Conservation (phyloP, 2,329 filamentous ascomycete genomes). For the Paecilomyces fulvus region DNA sequence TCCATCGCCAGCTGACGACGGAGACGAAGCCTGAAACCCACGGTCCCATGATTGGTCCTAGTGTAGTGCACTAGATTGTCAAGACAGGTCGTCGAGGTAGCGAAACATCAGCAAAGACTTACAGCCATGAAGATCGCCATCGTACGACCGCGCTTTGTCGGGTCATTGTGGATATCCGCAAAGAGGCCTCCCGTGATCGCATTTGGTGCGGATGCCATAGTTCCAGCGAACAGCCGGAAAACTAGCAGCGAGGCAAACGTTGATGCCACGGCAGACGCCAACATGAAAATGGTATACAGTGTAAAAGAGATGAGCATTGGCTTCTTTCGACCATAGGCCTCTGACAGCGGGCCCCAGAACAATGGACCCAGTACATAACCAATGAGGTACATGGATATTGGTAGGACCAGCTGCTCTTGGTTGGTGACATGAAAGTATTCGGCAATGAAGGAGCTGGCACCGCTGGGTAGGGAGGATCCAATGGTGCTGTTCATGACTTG, state of each 20-base stretch:
- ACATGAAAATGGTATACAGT: constrained; percentile 33
- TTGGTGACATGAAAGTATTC: constrained; percentile 26
- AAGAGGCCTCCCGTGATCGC: constrained; percentile 39
- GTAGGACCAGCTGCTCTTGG: constrained; percentile 26
- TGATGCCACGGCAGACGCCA: constrained; percentile 36
- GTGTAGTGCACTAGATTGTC: constrained; percentile 23
- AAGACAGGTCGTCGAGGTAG: neutral
- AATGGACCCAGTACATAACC: constrained; percentile 37
- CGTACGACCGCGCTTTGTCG: constrained; percentile 31
- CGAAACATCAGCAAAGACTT: constrained; percentile 5
- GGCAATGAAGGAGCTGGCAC: constrained; percentile 29
- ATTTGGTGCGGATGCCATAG: constrained; percentile 37
- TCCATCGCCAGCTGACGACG: constrained; percentile 38
- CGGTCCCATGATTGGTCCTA: constrained; percentile 37
- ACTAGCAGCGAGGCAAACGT: constrained; percentile 34
- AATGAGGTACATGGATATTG: constrained; percentile 33
- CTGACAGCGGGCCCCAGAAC: constrained; percentile 36
- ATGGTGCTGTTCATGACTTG: constrained; percentile 35
- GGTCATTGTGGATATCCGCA: constrained; percentile 40
- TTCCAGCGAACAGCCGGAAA: constrained; percentile 39
- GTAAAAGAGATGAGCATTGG: constrained; percentile 45
- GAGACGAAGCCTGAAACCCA: constrained; percentile 40
- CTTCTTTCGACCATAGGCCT: constrained; percentile 33
- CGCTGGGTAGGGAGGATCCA: constrained; percentile 31
- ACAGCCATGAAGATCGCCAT: constrained; percentile 38